Evolutionary conservation across 73 alveolate genomes (phyloP).

Genomic region (Stentor coeruleus): DNA sequence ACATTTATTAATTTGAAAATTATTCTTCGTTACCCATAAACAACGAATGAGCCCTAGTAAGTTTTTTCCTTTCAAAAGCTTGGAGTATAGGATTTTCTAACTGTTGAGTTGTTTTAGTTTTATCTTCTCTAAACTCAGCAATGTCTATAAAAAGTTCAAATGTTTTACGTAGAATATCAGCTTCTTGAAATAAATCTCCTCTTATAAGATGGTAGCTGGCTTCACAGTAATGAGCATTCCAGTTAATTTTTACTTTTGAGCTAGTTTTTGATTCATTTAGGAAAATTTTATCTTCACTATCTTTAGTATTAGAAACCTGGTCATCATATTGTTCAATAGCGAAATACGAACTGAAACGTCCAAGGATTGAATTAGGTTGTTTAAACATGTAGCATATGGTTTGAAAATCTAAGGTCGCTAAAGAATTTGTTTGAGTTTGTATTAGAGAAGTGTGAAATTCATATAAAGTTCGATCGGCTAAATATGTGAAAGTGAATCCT

Average conservation of each 20-base stretch:
- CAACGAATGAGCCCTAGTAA: not conserved
- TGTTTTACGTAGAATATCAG: not conserved
- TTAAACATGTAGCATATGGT: not conserved
- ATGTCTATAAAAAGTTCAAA: not conserved
- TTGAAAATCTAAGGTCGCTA: not conserved
- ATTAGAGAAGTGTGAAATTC: not conserved
- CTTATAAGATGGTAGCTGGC: not conserved
- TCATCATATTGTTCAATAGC: not conserved
- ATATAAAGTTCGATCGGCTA: not conserved
- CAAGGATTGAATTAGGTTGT: not conserved
- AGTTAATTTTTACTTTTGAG: not conserved
- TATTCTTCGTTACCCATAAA: no score
- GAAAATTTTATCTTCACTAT: not conserved
- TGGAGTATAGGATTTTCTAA: not conserved
- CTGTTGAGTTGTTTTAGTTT: not conserved
- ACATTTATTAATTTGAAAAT: no score
- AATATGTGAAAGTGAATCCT: not conserved
- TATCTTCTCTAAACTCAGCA: not conserved
- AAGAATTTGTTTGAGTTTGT: not conserved
- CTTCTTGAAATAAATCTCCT: not conserved
- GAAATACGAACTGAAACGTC: not conserved
- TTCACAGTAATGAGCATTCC: not conserved
- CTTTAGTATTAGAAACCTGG: not conserved
- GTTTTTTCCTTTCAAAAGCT: conserved; percentile 2
- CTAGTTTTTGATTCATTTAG: no score